Base-by-base conservation (phyloP, 1,139 yeast genomes). In the Diutina ranongensis region DNA sequence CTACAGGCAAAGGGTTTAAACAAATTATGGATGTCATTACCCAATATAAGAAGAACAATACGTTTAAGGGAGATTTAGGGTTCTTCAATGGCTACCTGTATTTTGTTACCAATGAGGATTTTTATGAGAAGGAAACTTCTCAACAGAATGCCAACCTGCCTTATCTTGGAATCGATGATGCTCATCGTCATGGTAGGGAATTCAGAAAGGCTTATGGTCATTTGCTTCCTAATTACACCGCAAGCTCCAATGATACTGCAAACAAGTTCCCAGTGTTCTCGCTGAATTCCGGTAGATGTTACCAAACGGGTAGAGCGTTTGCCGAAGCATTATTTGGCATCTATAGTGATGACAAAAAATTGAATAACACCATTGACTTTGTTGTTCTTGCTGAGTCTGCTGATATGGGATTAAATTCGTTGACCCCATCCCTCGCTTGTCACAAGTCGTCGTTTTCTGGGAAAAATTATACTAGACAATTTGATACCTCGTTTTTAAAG, bases 31-130 rank as follows among this genome's bases (percentile, higher is more conserved):
- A 20, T 31, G 50, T 49, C 42, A 42, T 52, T 38, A 41, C 51
- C 9, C 61, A 58, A 48, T 53, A 63, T 45, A 42, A 54, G 45
- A 46, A 51, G n/a, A 15, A 16, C 13, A 58, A 58, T 15, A 44
- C 51, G 2, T 58, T 62, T 49, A 57, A 56, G 45, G 71, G 70
- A 0, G 58, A 58, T 12, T 55, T 67, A 44, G 51, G 57, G 3
- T 65, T 66, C 51, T 53, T 67, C 46, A 64, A 64, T 45, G 61
- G 60, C 44, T 67, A 65, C 52, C 51, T 55, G 31, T 66, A 58
- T 51, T 67, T 64, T 51, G 70, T 64, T 4, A 46, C 52, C 5
- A 54, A 63, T 50, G 46, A 51, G 12, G 50, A 49, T 4, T 46
- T 55, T 44, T 65, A 61, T 47, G 71, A 58, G 42, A 56, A 55